Evolutionary conservation across 495 filamentous ascomycete species (phyloP).

Genomic region (Aspergillus cristatus): DNA sequence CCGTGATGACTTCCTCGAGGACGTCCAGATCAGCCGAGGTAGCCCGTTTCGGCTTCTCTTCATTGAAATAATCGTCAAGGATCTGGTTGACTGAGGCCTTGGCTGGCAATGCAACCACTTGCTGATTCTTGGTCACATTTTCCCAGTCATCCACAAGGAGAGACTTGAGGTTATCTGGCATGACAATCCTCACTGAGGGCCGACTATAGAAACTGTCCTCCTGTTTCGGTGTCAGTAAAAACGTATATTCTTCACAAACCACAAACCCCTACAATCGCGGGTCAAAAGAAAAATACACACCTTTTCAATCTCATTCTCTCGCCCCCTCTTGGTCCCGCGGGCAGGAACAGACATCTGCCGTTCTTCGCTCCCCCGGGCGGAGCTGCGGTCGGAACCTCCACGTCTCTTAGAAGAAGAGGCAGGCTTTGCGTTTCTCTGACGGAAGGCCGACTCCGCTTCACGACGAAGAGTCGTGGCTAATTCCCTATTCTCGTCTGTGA

Average conservation of each 20-base stretch:
- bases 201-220: constrained; percentile 75
- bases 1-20: constrained; percentile 76
- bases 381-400: constrained; percentile 65
- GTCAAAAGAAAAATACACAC: constrained; percentile 40
- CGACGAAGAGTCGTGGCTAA: constrained; percentile 49
- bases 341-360: constrained; percentile 58
- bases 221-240: no score
- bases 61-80: constrained; percentile 63
- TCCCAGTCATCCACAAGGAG: constrained; percentile 98
- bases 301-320: constrained; percentile 81
- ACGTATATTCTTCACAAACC: no score
- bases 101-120: constrained; percentile 77
- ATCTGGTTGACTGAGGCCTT: constrained; percentile 64
- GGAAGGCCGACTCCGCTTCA: constrained; percentile 31
- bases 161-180: constrained; percentile 78
- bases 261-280: background rate
- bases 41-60: constrained; percentile 57
- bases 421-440: constrained; percentile 32
- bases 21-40: constrained; percentile 64
- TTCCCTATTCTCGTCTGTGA: constrained; percentile 87
- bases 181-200: constrained; percentile 70
- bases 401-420: constrained; percentile 47
- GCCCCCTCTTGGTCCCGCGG: constrained; percentile 57
- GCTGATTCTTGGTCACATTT: constrained; percentile 88
- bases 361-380: constrained; percentile 79